A percentile compares a stretch with the other conserved stretches of the same genome.
Evolutionary conservation across 345 rosid species (phyloP).

Genomic region (Litchi chinensis): DNA sequence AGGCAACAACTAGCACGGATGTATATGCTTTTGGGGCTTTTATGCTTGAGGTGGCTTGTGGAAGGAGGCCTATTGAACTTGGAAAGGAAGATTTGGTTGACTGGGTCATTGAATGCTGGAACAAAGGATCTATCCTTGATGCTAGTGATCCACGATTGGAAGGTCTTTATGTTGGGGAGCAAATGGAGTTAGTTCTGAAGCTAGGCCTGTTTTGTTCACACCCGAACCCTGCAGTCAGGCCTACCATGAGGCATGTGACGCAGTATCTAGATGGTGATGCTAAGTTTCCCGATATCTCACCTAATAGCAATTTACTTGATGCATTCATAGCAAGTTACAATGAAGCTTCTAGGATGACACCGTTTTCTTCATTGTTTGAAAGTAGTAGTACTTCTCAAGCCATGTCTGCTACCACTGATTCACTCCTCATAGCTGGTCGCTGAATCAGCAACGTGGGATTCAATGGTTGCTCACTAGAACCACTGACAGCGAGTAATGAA

Average conservation of each 20-base stretch:
- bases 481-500: neutral
- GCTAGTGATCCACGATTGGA: slow-evolving; percentile 16
- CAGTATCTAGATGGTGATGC: slow-evolving; percentile 5
- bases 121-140: slow-evolving; percentile 27
- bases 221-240: slow-evolving; percentile 34
- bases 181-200: slow-evolving; percentile 48
- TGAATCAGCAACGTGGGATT: slow-evolving; percentile 5
- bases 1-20: slow-evolving; percentile 41
- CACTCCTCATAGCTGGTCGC: slow-evolving; percentile 28
- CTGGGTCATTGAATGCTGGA: slow-evolving; percentile 41
- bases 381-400: slow-evolving; percentile 18
- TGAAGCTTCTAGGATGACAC: neutral
- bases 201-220: slow-evolving; percentile 44
- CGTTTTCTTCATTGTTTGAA: slow-evolving; percentile 4
- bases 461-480: neutral
- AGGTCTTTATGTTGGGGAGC: slow-evolving; percentile 13
- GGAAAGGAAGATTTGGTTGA: slow-evolving; percentile 38
- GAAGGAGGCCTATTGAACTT: slow-evolving; percentile 43
- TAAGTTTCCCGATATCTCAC: too few relatives aligned
- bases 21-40: slow-evolving; percentile 50
- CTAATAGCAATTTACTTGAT: too few relatives aligned
- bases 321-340: neutral
- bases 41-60: slow-evolving; percentile 53
- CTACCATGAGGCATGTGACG: slow-evolving; percentile 35
- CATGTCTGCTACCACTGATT: slow-evolving; percentile 25